Conservation (phyloP, 1,139 yeast species). For the Wickerhamomyces sp. region DNA sequence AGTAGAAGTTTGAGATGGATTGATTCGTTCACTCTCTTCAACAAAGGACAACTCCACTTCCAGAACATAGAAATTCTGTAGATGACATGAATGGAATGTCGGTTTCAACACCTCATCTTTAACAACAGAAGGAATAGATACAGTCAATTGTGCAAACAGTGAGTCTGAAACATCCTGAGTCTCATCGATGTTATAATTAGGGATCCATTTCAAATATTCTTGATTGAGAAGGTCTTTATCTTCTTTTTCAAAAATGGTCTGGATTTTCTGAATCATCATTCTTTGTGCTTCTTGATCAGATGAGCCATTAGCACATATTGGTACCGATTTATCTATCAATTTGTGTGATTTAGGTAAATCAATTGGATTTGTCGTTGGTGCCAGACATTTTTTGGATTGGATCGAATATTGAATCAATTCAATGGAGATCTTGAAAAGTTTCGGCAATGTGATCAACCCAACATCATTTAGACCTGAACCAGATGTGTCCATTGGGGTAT, state of each 20-base stretch:
- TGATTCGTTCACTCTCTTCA: not conserved
- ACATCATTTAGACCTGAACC: not conserved
- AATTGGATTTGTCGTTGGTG: constrained; percentile 4
- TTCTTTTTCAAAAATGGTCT: constrained; percentile 4
- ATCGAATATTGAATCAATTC: constrained; percentile 13
- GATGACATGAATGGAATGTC: constrained; percentile 18
- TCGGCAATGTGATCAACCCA: not conserved
- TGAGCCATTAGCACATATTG: too few species aligned
- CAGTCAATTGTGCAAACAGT: not conserved
- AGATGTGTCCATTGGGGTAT: constrained; percentile 1
- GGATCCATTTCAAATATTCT: constrained; percentile 12
- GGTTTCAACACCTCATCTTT: constrained; percentile 5
- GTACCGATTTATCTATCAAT: too few species aligned
- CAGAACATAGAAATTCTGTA: constrained; percentile 16
- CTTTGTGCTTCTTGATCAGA: not conserved
- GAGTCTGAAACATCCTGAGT: not conserved
- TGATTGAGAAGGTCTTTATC: not conserved
- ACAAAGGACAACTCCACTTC: constrained; percentile 3
- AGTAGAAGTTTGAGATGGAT: too few species aligned
- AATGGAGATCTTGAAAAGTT: not conserved
- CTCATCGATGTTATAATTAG: constrained; percentile 10
- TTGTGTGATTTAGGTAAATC: not conserved
- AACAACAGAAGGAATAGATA: constrained; percentile 10
- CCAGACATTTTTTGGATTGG: constrained; percentile 11
- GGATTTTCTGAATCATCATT: constrained; percentile 7